Base-by-base conservation (phyloP, 2,329 filamentous ascomycete species). In the Trichoderma endophyticum region DNA sequence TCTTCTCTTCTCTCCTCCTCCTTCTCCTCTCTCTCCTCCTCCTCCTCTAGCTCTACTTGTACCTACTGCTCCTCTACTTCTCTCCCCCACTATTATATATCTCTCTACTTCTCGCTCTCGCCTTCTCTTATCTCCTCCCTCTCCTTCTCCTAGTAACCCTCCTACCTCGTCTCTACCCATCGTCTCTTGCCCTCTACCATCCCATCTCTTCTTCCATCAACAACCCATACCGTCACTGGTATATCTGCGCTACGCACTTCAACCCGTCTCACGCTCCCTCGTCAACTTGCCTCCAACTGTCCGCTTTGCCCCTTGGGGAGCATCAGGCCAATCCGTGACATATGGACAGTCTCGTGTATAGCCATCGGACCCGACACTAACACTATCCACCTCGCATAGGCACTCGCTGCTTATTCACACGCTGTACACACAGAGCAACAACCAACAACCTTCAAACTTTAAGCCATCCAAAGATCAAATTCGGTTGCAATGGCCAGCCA, bases 401-500 rank as follows among this genome's bases (percentile, higher is more conserved):
- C 54, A 57, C 26, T 11, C 54, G 54, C 24, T 30, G 54, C 24
- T 18, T 18, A 57, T 18, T 57, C 8, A 18, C 15, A 57, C 24
- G 26, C 54, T 57, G 14, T 18, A 57, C 24, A 56, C 24, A 26
- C 54, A 30, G 14, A 57, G 18, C 24, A 28, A 57, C 26, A 56
- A 2, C 51, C 30, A 43, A 36, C 12, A 3, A 14, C 36, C 14
- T 36, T 1, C 34, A 36, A 36, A 36, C 34, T 36, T 3, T n/a
- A 12, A n/a, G 18, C 11, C 57, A 36, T 15, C 34, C 15, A 14
- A 64, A 32, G 48, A 15, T 11, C 36, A 48, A 30, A n/a, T 26
- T 48, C 14, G 14, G 14, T 62, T 74, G 70, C 65, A 62, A 81
- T 83, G 79, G 60, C 78, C 60, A 74, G 72, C 18, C 71, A 73